A percentile compares a stretch with the other conserved stretches of the same genome.
phyloP scores from a whole-genome alignment of 306 rosid genomes.

The Luffa aegyptiaca region DNA sequence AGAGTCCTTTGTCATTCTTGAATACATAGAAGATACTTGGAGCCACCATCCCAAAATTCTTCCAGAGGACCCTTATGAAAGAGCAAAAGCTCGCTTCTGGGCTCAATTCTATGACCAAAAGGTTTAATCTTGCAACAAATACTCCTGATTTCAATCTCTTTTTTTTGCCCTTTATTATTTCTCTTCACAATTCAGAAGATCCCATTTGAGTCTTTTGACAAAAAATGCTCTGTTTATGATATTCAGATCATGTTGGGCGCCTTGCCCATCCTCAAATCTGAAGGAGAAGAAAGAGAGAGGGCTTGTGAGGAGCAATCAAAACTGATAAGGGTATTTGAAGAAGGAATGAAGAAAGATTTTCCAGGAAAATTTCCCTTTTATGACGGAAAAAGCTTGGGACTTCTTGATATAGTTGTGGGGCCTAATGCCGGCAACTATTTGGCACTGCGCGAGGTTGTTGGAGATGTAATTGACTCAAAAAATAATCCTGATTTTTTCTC shows the following conservation, averaged over 20 bases:
- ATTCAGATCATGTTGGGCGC: conserved; percentile 1
- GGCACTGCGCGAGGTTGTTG: conserved; percentile 22
- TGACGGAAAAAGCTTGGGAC: conserved; percentile 14
- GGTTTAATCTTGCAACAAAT: background rate
- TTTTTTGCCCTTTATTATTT: background rate
- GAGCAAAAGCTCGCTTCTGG: conserved; percentile 37
- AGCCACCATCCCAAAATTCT: conserved; percentile 20
- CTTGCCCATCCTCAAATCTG: background rate
- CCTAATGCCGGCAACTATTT: conserved; percentile 13
- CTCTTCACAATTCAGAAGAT: background rate
- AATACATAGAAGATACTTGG: conserved; percentile 37
- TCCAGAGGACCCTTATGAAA: conserved; percentile 24
- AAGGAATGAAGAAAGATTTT: conserved; percentile 31
- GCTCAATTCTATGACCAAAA: conserved; percentile 16
- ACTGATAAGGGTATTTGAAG: conserved; percentile 19
- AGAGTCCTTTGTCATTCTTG: conserved; percentile 29
- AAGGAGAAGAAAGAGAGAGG: conserved; percentile 21
- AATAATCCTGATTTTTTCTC: conserved; percentile 16
- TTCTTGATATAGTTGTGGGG: conserved; percentile 32
- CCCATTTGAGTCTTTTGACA: background rate
- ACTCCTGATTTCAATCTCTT: background rate
- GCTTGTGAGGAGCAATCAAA: conserved; percentile 16
- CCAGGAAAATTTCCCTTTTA: conserved; percentile 6
- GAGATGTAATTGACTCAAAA: background rate
- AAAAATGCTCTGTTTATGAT: background rate